These are phyloP conservation scores for Epichloe coenophiala DNA, from an alignment of 2,329 filamentous ascomycete genomes.

Conservation along the genomic window DNA sequence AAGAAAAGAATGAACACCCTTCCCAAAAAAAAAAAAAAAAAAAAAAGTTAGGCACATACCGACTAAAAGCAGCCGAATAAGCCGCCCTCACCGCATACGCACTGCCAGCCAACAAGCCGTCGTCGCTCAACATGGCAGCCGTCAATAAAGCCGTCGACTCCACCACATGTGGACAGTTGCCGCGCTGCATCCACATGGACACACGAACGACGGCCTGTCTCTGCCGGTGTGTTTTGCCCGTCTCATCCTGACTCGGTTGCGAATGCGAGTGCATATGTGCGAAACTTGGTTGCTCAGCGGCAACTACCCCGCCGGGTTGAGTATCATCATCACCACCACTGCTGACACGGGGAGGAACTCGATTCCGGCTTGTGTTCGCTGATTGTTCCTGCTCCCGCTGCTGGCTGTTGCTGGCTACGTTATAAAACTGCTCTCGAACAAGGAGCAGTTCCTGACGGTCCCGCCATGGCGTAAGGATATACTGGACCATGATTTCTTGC, in stretches of 20 bases:
- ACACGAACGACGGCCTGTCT: slow-evolving; percentile 42
- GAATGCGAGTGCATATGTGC: slow-evolving; percentile 1
- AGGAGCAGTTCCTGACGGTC: slow-evolving; percentile 49
- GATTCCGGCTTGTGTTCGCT: not conserved
- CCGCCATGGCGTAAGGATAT: slow-evolving; percentile 64
- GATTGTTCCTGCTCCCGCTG: slow-evolving; percentile 1
- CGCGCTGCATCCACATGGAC: slow-evolving; percentile 58
- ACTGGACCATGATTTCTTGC: slow-evolving; percentile 44
- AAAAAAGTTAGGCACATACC: slow-evolving; percentile 44
- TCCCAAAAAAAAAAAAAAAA: not conserved
- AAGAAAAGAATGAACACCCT: not conserved
- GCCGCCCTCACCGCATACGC: slow-evolving; percentile 51
- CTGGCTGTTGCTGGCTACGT: slow-evolving; percentile 7
- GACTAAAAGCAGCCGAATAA: slow-evolving; percentile 63
- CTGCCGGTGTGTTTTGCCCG: slow-evolving; percentile 16
- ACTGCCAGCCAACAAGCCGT: slow-evolving; percentile 27
- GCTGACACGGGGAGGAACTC: not conserved
- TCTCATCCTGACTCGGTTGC: not conserved
- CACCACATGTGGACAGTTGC: slow-evolving; percentile 63
- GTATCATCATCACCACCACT: not conserved
- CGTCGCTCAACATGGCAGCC: slow-evolving; percentile 55
- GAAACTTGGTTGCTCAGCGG: not conserved
- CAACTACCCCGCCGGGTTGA: not conserved
- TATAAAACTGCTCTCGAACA: slow-evolving; percentile 53
- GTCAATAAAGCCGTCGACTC: slow-evolving; percentile 65